phyloP scores from a whole-genome alignment of 495 filamentous ascomycete species.

The Cercophora sp. region DNA sequence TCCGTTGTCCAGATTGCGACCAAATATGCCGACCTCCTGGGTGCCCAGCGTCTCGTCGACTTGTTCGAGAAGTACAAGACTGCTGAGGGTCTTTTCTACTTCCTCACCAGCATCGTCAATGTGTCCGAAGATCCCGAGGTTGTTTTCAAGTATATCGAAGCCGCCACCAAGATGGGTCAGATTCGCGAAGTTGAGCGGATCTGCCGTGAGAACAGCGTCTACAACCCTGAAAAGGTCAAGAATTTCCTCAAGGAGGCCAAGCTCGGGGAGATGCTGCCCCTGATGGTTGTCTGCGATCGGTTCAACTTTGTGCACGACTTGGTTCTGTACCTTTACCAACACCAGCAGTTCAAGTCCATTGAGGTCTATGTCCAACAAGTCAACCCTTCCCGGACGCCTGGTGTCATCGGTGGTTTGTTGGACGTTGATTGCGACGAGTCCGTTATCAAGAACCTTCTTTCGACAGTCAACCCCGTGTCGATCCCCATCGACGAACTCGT shows the following conservation, averaged over 20 bases:
- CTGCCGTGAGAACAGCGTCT: slow-evolving; percentile 87
- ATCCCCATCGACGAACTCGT: slow-evolving; percentile 97
- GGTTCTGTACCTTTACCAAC: slow-evolving; percentile 96
- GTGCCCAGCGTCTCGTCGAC: slow-evolving; percentile 81
- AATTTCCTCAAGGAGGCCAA: slow-evolving; percentile 98
- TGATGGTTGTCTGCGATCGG: slow-evolving; percentile 98
- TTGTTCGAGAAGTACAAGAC: slow-evolving; percentile 97
- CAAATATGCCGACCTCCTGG: slow-evolving; percentile 97
- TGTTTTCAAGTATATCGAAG: slow-evolving; percentile 98
- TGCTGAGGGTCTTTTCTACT: slow-evolving; percentile 95
- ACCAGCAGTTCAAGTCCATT: slow-evolving; percentile 99
- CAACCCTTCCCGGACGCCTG: slow-evolving; percentile 88
- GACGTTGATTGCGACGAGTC: slow-evolving; percentile 96
- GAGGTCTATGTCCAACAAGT: slow-evolving; percentile 99
- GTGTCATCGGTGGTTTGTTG: slow-evolving; percentile 90
- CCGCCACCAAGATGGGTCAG: slow-evolving; percentile 87
- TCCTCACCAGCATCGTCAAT: slow-evolving; percentile 96
- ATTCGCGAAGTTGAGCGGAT: slow-evolving; percentile 94
- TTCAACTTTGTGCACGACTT: slow-evolving; percentile 98
- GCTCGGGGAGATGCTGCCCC: slow-evolving; percentile 84
- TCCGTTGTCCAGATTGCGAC: slow-evolving; percentile 91
- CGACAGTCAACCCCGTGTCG: slow-evolving; percentile 74
- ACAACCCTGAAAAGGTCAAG: slow-evolving; percentile 96
- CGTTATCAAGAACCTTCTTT: slow-evolving; percentile 91
- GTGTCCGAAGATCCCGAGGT: slow-evolving; percentile 93